Base-by-base conservation (phyloP, 805 yeast genomes). In the Debaryomyces maramus region DNA sequence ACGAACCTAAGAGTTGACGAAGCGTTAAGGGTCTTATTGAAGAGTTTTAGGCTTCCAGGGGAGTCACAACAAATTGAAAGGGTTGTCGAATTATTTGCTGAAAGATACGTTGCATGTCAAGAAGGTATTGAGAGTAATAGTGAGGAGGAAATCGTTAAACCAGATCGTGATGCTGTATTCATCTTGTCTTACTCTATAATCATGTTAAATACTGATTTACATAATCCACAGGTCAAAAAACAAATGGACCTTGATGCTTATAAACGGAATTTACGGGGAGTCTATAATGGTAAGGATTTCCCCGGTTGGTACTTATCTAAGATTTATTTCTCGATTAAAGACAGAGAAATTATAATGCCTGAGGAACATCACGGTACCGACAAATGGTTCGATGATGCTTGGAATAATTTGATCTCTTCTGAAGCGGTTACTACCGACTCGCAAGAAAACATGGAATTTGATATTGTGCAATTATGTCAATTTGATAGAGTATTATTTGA, bases 1-100 rank as follows among this genome's bases (percentile, higher is more conserved):
- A 67, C 72, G 26, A 84, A 78, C 14, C 68, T 85, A 50, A 73
- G 99, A 54, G 91, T 95, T 2, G 99, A 93, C 61, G 97, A 91
- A 61, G 97, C 97, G 0, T 69, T 93, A 38, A 76, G 99, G 53
- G 73, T 86, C 40, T 61, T 93, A 44, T 70, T 95, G 49, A 85
- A 86, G 41, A 78, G 85, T 15, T 91, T 93, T 57, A 78, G 99
- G 60, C 72, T 93, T 35, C 98, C 98, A 1, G 99, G 99, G 44
- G 99, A 93, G 64, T 85, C 97, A 0, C 98, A 89, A 56, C 97
- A 88, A 60, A 93, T 93, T 58, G 99, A 93, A 60, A 76, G 97
- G 53, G 79, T 91, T 11, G 84, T 93, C 20, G 97, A 91, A 53
- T 71, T 80, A 5, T 93, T 93, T 62, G 89, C 95, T 3, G 82